Evolutionary conservation across 768 basidiomycete genomes (phyloP).

Genomic region (Udeniomyces megalosporus): DNA sequence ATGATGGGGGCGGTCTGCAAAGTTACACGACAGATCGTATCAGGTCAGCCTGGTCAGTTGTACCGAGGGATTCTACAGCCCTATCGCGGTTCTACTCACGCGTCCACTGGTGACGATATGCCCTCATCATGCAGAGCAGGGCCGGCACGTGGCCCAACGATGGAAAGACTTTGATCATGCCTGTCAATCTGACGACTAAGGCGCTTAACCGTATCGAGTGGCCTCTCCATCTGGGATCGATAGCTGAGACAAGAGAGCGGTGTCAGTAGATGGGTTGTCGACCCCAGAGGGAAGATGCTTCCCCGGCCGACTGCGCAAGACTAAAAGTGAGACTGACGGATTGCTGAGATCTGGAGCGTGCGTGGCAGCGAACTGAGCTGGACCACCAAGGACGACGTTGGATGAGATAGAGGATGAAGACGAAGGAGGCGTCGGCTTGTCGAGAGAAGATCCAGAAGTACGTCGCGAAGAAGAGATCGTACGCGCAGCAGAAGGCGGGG

Average conservation of each 20-base stretch:
- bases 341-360: neutral
- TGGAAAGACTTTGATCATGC: too few species aligned
- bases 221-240: conserved; percentile 2
- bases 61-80: too few species aligned
- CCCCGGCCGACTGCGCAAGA: too few species aligned
- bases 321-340: neutral
- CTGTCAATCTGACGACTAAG: conserved; percentile 4
- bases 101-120: too few species aligned
- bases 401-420: neutral
- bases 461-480: conserved; percentile 5
- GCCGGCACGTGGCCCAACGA: too few species aligned
- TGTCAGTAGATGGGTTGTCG: too few species aligned
- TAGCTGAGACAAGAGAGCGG: neutral
- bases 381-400: neutral
- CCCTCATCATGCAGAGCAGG: too few species aligned
- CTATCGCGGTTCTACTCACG: too few species aligned
- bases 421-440: neutral
- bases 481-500: neutral
- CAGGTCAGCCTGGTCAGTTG: too few species aligned
- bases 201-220: conserved; percentile 5
- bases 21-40: too few species aligned
- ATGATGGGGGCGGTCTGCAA: too few species aligned
- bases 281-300: neutral
- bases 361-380: neutral
- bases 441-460: neutral